Evolutionary conservation across 1,284 basidiomycete species (phyloP).

Genomic region (Marasmius oreades): DNA sequence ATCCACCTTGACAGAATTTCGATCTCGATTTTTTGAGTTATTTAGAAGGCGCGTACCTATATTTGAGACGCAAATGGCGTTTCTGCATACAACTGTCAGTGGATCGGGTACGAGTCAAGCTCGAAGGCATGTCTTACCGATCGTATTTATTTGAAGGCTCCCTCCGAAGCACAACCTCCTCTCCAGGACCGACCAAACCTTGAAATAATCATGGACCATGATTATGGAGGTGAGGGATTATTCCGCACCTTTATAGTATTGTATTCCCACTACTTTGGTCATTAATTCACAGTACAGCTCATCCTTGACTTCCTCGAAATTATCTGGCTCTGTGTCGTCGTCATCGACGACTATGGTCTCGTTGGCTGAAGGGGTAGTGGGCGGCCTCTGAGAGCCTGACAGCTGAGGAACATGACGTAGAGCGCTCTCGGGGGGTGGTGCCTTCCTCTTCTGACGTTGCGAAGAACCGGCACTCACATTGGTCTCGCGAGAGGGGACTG

Average conservation of each 20-base stretch:
- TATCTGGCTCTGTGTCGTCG: constrained; percentile 38
- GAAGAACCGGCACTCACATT: not conserved
- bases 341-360: constrained; percentile 25
- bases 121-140: constrained; percentile 35
- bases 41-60: constrained; percentile 32
- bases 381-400: constrained; percentile 6
- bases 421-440: constrained; percentile 4
- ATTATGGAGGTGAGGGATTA: not conserved
- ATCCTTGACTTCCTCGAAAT: constrained; percentile 43
- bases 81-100: constrained; percentile 35
- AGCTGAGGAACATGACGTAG: constrained; percentile 9
- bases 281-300: constrained; percentile 62
- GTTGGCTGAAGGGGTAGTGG: constrained; percentile 14
- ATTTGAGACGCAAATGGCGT: constrained; percentile 79
- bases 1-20: constrained; percentile 27
- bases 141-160: constrained; percentile 73
- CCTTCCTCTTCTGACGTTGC: constrained; percentile 25
- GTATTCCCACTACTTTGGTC: constrained; percentile 74
- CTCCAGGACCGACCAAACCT: constrained; percentile 75
- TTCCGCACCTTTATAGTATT: constrained; percentile 68
- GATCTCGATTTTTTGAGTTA: no score
- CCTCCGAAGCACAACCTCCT: constrained; percentile 71
- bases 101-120: not conserved
- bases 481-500: constrained; percentile 8
- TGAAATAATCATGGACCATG: not conserved